These are phyloP conservation scores for Mucor piriformis DNA, from an alignment of 371 early-diverging fungal species.

Conservation along the genomic window DNA sequence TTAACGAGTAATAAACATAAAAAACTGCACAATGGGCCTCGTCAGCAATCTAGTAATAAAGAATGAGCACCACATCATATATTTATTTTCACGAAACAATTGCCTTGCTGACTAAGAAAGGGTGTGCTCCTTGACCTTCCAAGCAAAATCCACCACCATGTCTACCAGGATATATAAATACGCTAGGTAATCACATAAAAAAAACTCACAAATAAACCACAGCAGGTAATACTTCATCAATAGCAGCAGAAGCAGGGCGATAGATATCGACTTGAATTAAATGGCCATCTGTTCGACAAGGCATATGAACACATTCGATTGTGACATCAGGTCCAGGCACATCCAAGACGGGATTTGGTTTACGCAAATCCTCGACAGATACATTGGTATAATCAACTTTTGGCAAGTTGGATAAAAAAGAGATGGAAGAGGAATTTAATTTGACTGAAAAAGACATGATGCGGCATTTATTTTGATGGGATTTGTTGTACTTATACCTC, in stretches of 20 bases:
- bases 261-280: neutral
- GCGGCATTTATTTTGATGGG: too few relatives aligned
- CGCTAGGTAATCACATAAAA: neutral
- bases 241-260: neutral
- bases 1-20: constrained; percentile 20
- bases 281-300: constrained; percentile 1
- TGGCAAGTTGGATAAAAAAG: neutral
- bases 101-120: constrained; percentile 7
- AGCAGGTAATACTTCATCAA: neutral
- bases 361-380: neutral
- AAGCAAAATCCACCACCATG: constrained; percentile 7
- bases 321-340: neutral
- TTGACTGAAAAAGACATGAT: neutral
- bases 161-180: neutral
- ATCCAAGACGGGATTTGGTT: neutral
- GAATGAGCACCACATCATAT: neutral
- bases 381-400: neutral
- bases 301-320: neutral
- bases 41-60: constrained; percentile 5
- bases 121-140: constrained; percentile 7
- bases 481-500: too few relatives aligned
- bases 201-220: constrained; percentile 4
- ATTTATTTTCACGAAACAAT: too few relatives aligned
- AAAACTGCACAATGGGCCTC: constrained; percentile 6
- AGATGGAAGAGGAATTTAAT: neutral